phyloP scores from a whole-genome alignment of 1,139 yeast genomes.

The Meyerozyma guilliermondii region DNA sequence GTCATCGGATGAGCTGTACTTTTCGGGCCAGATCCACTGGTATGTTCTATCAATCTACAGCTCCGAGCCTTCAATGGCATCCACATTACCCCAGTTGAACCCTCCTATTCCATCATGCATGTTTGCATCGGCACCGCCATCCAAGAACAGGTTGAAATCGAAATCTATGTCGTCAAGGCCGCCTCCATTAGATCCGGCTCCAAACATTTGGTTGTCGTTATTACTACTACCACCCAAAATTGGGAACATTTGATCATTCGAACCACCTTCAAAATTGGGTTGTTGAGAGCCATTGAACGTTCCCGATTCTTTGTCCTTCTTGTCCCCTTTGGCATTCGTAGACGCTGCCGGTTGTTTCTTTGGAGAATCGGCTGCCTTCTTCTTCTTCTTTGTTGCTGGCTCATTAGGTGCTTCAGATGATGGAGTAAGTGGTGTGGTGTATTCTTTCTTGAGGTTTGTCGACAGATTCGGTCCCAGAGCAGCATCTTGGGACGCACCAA shows the following conservation, averaged over 20 bases:
- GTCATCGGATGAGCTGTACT: not conserved
- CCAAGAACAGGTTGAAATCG: slow-evolving; percentile 49
- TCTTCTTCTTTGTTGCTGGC: slow-evolving; percentile 6
- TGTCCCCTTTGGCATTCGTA: not conserved
- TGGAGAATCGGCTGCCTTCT: slow-evolving; percentile 7
- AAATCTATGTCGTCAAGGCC: slow-evolving; percentile 43
- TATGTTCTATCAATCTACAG: not conserved
- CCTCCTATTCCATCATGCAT: slow-evolving; percentile 37
- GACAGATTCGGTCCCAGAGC: slow-evolving; percentile 3
- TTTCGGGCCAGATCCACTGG: not conserved
- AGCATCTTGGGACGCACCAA: slow-evolving; percentile 9
- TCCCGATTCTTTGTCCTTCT: not conserved
- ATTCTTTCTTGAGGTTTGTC: slow-evolving; percentile 23
- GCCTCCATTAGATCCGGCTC: slow-evolving; percentile 2
- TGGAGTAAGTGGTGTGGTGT: slow-evolving; percentile 40
- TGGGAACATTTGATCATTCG: slow-evolving; percentile 2
- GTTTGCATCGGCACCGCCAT: slow-evolving; percentile 30
- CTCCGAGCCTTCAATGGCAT: slow-evolving; percentile 39
- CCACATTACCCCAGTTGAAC: slow-evolving; percentile 53
- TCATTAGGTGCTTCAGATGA: slow-evolving; percentile 33
- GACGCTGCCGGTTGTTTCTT: slow-evolving; percentile 6
- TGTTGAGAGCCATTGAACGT: not conserved
- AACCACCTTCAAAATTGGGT: not conserved
- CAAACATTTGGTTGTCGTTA: slow-evolving; percentile 1
- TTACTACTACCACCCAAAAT: not conserved